A percentile compares a stretch with the other conserved stretches of the same genome.
phyloP scores from a whole-genome alignment of 176 grass and related monocot genomes.

The Hyparrhenia diplandra region DNA sequence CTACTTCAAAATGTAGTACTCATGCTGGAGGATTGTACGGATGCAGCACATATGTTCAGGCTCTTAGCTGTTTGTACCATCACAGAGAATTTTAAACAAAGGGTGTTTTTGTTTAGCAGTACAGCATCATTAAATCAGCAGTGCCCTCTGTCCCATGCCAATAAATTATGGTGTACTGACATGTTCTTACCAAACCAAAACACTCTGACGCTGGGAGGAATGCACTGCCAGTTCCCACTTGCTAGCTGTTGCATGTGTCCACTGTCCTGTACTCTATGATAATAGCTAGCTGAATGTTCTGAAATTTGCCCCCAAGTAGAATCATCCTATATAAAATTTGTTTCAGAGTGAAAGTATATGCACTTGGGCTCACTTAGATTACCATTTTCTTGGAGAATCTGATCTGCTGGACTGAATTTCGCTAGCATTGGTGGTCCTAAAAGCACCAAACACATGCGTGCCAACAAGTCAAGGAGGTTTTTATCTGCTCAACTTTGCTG shows the following conservation, averaged over 20 bases:
- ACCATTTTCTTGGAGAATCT: constrained; percentile 13
- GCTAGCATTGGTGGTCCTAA: constrained; percentile 13
- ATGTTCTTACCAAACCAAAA: constrained; percentile 40
- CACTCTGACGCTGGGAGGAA: background rate
- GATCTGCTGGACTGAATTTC: background rate
- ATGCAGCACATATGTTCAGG: constrained; percentile 9
- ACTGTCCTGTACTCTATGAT: background rate
- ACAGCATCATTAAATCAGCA: constrained; percentile 10
- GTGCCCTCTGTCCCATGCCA: constrained; percentile 5
- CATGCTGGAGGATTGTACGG: background rate
- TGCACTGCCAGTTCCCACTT: background rate
- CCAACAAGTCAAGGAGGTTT: constrained; percentile 34
- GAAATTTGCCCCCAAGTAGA: background rate
- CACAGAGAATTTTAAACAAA: background rate
- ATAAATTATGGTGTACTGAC: constrained; percentile 22
- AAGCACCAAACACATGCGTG: constrained; percentile 24
- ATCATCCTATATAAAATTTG: background rate
- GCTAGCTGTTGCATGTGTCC: constrained; percentile 13
- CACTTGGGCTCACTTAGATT: background rate
- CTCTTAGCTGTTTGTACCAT: constrained; percentile 30
- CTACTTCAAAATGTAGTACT: background rate
- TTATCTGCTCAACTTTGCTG: background rate
- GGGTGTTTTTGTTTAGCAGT: constrained; percentile 10
- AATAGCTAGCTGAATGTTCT: background rate
- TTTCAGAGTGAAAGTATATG: background rate